Base-by-base conservation (phyloP, 2,329 filamentous ascomycete species). In the Fusarium keratoplasticum region DNA sequence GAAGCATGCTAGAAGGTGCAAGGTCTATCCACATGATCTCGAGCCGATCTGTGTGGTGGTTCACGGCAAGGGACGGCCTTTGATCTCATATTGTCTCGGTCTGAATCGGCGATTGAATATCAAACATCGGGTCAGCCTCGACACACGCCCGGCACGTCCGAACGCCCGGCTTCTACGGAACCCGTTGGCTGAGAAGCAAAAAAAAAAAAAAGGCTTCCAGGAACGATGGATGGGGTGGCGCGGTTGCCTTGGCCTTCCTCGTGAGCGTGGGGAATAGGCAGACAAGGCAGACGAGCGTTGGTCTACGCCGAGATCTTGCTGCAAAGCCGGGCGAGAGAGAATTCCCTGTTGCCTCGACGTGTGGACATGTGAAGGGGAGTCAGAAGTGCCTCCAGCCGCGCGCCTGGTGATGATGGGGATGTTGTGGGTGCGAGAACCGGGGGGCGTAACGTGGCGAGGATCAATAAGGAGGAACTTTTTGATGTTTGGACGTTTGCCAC, bases 151-250 rank as follows among this genome's bases (percentile, higher is more conserved):
- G 61, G 31, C 42, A 18, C 40, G 31, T 52, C 62, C 70, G 71
- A 66, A 16, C 69, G 69, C 72, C 72, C 69, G 65, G 65, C 69
- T 75, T 42, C 58, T 69, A 66, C 68, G 58, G 55, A 71, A 74
- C 63, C 55, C 68, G 60, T 68, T 35, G 38, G 31, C 18, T 36
- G 18, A 18, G 14, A 16, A 40, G 8, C 20, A 40, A 14, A 36
- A 2, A 36, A 42, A 2, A 36, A 42, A 50, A 61, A 47, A 73
- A 61, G 9, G 22, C 71, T 61, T 58, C 20, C 42, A 66, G 61
- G 67, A 57, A 72, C 25, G 22, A 66, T 22, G 14, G 31, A 69
- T 22, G 8, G 22, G 47, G 71, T 69, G 69, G 72, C 69, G 47
- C 47, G 47, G 47, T 52, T 52, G 47, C 47, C 47, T 52, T 52